Base-by-base conservation (phyloP, 768 basidiomycete genomes). In the Pluteus cervinus region DNA sequence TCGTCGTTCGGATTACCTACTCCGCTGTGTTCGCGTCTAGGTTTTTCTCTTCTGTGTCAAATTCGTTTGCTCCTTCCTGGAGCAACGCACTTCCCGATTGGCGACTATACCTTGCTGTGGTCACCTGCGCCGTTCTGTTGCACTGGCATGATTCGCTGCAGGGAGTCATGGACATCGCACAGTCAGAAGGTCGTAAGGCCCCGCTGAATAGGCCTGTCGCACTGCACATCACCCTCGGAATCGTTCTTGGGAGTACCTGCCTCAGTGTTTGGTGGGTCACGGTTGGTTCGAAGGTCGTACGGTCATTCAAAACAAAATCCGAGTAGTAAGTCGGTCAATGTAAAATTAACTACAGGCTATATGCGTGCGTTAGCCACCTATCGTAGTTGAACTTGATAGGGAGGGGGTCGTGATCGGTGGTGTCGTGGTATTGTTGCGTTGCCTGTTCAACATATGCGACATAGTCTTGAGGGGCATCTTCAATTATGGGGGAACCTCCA, bases 1-100 rank as follows among this genome's bases (percentile, higher is more conserved):
- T 86, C 44, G 57, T 66, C 0, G 68, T 71, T 4, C 69, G 87
- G 11, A 83, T 85, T 26, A 49, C 62, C 18, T 88, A 85, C 53
- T 73, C 75, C 28, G 58, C 69, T 41, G 47, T 48, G 24, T 87
- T 81, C 52, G 58, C 63, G 10, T 51, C 52, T 4, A 42, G 42
- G 2, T 87, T 68, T 54, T 85, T 37, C 3, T 42, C 46, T 7
- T 29, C 29, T 14, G 41, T 50, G 26, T 29, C 43, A 24, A 16
- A 35, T 29, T 7, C 42, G 10, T 38, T 7, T 29, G 24, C 50
- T 64, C 34, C 46, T 24, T 3, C n/a, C n/a, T 61, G 53, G 57
- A 46, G 10, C 37, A 36, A 44, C 16, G 46, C 46, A 3, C 35
- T 63, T 4, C 65, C 66, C 0, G 36, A 48, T 1, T 38, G 45